Evolutionary conservation across 768 basidiomycete genomes (phyloP), one percentile per base, ranked within the genome.

Genomic region (Asterophora parasitica): DNA sequence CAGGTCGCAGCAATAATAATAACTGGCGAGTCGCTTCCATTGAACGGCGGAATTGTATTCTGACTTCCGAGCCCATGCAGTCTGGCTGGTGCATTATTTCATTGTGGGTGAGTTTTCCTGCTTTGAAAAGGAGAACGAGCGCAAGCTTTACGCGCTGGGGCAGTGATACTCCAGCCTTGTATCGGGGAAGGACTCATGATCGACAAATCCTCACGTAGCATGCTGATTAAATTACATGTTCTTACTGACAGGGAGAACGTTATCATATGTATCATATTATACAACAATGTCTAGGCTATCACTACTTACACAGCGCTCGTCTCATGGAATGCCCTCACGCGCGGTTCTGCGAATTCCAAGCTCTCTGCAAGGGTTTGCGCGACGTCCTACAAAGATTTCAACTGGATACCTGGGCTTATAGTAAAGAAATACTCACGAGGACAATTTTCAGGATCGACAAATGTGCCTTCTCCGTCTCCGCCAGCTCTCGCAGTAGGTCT

Each of bases 81-180:
- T 76, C 34, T 77, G 76, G 42, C 49, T 78, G 13, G 74, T 72
- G 4, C 78, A 79, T 54, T 78, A 77, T 43, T 26, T 72, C 4
- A 59, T 79, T 23, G 74, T 74, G 16, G 59, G 71, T 13, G 65
- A 70, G 23, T 75, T 75, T 5, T 73, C 76, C 50, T 76, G 72
- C 0, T 77, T 75, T 13, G 61, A 69, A 30, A 58, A 52, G 16
- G 76, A 75, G 28, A 10, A 10, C 28, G 28, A 30, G n/a, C n/a
- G n/a, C n/a, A n/a, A n/a, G n/a, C n/a, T n/a, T n/a, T n/a, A n/a
- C n/a, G 28, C 28, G 6, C 28, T 30, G 28, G 28, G 28, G 28
- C 28, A 30, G 28, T 30, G 28, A 10, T 30, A 30, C 28, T 30
- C 28, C 5, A 30, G 28, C 28, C 28, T 30, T 5, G 28, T 30